These are phyloP conservation scores for Citrus maxima DNA, from an alignment of 345 rosid species.

Conservation along the genomic window DNA sequence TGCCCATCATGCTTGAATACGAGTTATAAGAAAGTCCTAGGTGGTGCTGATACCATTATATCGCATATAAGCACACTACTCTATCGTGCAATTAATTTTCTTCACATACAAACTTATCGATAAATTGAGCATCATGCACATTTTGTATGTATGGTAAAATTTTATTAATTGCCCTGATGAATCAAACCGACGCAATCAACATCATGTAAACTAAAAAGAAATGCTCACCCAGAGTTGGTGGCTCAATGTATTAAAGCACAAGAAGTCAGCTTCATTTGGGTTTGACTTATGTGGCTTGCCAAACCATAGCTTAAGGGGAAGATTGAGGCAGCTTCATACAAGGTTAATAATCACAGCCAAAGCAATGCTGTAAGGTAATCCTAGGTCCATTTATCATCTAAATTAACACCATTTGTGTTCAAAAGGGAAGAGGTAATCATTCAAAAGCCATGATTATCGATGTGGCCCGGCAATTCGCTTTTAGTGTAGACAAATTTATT, in stretches of 20 bases:
- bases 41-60: too few relatives aligned
- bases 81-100: too few relatives aligned
- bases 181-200: too few relatives aligned
- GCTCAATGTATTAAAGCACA: neutral
- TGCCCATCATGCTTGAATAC: neutral
- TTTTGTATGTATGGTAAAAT: too few relatives aligned
- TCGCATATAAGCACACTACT: too few relatives aligned
- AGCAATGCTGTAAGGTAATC: neutral
- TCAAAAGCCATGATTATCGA: conserved; percentile 15
- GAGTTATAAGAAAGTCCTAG: too few relatives aligned
- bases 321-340: neutral
- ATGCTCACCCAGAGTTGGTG: neutral
- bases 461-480: neutral
- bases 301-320: neutral
- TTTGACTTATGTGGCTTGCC: neutral
- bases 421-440: neutral
- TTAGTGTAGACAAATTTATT: neutral
- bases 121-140: too few relatives aligned
- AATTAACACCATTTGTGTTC: neutral
- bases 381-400: neutral
- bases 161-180: too few relatives aligned
- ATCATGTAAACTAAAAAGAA: neutral
- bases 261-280: too few relatives aligned
- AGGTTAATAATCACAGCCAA: neutral
- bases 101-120: too few relatives aligned